A percentile compares a stretch with the other conserved stretches of the same genome.
Evolutionary conservation across 176 grass and related monocot species (phyloP).

Genomic region (Elymus sibiricus): DNA sequence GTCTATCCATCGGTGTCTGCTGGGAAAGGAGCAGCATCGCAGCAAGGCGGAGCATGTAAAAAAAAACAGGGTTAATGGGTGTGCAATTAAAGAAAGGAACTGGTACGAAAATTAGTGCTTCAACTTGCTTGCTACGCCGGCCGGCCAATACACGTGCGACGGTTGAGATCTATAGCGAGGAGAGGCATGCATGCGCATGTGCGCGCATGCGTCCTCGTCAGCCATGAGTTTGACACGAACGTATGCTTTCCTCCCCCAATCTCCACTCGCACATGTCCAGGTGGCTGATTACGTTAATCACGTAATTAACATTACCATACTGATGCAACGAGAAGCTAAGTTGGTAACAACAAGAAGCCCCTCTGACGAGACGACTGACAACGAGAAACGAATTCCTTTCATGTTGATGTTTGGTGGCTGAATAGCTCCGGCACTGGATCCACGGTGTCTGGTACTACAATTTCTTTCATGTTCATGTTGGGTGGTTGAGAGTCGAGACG

Average conservation of each 20-base stretch:
- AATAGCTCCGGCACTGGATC: not conserved
- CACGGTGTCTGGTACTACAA: not conserved
- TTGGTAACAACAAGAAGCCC: not conserved
- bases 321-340: no score
- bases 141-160: conserved; percentile 15
- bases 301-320: no score
- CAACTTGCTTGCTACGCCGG: not conserved
- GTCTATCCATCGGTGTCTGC: no score
- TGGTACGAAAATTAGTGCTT: no score
- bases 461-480: conserved; percentile 10
- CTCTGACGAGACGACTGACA: not conserved
- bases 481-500: conserved; percentile 23
- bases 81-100: conserved; percentile 22
- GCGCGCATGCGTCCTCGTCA: conserved; percentile 16
- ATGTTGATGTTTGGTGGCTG: not conserved
- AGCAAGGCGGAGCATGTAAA: not conserved
- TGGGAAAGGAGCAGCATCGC: no score
- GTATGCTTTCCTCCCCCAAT: no score
- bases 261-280: no score
- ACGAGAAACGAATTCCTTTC: not conserved
- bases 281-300: no score
- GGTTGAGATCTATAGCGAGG: conserved; percentile 4
- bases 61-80: not conserved
- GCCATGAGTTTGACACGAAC: not conserved
- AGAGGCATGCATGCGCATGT: not conserved